Evolutionary conservation across 2,329 filamentous ascomycete genomes (phyloP), one percentile per base, ranked within the genome.

Genomic region (Penicillium griseofulvum): DNA sequence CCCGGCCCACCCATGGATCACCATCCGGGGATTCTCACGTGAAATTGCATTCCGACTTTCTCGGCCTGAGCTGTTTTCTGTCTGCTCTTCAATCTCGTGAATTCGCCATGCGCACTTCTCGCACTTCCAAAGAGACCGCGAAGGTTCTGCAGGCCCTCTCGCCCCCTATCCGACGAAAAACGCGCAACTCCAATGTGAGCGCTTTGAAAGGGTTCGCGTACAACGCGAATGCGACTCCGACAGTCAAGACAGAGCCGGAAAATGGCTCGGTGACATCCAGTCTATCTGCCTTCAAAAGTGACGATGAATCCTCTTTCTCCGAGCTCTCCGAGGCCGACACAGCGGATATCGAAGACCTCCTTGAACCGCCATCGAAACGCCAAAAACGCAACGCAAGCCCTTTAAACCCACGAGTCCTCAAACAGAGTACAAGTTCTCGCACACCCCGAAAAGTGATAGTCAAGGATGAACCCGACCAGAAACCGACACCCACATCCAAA

Each of bases 281-380:
- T 63, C 62, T 57, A 52, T 49, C 69, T 65, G 49, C 69, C 9
- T 19, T 38, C 2, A 43, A 24, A 36, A 59, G 54, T 22, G 65
- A 75, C 54, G 60, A 72, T 56, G 62, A 64, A 16, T 73, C 71
- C 0, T 70, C 71, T 11, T 65, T 74, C 28, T 45, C 39, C 9
- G 39, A 42, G 8, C 45, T 48, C 24, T 71, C 71, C 4, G 72
- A 72, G 42, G 65, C 69, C 9, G 56, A 70, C 56, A 73, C 73
- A 22, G 63, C 72, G 44, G 83, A 87, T 62, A 85, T 87, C 54
- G 85, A 87, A 73, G 85, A 87, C 62, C 62, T 78, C 62, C 63
- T 67, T 52, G 79, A 69, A 43, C 70, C 65, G 52, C 72, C 64
- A 9, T 51, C 65, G 16, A 75, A 74, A 60, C 84, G 83, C 65